Percentiles rank a stretch among this genome's conserved stretches.
Conservation (phyloP, 176 grass and related monocot species). For the Juncus effusus region DNA sequence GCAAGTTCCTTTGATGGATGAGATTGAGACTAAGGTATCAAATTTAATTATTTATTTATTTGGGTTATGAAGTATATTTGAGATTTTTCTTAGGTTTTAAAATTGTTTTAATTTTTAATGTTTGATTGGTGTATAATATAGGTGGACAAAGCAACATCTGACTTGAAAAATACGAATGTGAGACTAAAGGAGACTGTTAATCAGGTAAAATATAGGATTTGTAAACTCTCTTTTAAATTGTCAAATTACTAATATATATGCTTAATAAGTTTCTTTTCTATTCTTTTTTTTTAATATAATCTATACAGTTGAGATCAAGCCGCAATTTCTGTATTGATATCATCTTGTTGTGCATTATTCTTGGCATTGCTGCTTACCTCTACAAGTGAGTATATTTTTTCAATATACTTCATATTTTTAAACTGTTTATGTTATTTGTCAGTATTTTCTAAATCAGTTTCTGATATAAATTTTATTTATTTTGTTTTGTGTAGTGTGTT, state of each 20-base stretch:
- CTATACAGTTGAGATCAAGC: slow-evolving; percentile 62
- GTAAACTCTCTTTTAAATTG: background rate
- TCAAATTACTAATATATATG: background rate
- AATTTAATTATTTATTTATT: background rate
- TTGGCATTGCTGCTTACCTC: slow-evolving; percentile 78
- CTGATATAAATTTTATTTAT: slow-evolving; percentile 9
- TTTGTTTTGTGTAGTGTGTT: slow-evolving; percentile 19
- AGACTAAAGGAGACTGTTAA: slow-evolving; percentile 78
- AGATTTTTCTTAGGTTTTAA: background rate
- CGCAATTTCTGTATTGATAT: slow-evolving; percentile 81
- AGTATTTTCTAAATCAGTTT: slow-evolving; percentile 1
- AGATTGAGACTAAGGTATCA: slow-evolving; percentile 87
- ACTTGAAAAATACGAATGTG: slow-evolving; percentile 84
- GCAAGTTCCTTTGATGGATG: slow-evolving; percentile 96
- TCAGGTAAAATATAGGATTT: slow-evolving; percentile 33
- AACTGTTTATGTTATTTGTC: background rate
- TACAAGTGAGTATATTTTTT: slow-evolving; percentile 50
- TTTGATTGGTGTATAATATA: slow-evolving; percentile 10
- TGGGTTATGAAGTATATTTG: background rate
- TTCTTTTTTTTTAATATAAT: background rate
- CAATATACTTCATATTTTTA: background rate
- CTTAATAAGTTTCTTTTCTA: background rate
- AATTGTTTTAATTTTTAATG: background rate
- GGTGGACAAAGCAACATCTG: slow-evolving; percentile 66
- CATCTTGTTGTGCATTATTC: slow-evolving; percentile 74